These are phyloP conservation scores for Ciborinia camelliae DNA, from an alignment of 2,329 filamentous ascomycete genomes.

Conservation along the genomic window DNA sequence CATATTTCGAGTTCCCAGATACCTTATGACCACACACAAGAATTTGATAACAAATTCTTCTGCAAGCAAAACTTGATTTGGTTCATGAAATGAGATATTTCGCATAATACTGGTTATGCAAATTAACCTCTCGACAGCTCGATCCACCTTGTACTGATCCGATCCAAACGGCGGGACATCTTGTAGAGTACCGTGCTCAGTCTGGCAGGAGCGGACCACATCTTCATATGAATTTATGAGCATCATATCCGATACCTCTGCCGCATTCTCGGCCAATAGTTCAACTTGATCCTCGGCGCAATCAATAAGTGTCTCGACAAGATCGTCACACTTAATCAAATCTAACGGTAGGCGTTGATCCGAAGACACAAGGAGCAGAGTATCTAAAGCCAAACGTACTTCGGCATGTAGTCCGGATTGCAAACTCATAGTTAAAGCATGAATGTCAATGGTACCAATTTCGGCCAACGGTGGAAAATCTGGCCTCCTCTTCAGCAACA, in stretches of 20 bases:
- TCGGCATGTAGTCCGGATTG: slow-evolving; percentile 88
- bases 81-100: slow-evolving; percentile 82
- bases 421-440: slow-evolving; percentile 82
- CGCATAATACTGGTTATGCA: slow-evolving; percentile 90
- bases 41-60: slow-evolving; percentile 78
- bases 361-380: slow-evolving; percentile 64
- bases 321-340: slow-evolving; percentile 75
- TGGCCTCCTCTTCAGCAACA: slow-evolving; percentile 66
- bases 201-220: slow-evolving; percentile 71
- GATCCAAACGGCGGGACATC: slow-evolving; percentile 73
- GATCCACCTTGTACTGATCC: slow-evolving; percentile 75
- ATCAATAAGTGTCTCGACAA: slow-evolving; percentile 83
- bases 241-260: slow-evolving; percentile 83
- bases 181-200: slow-evolving; percentile 69
- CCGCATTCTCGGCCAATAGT: slow-evolving; percentile 75
- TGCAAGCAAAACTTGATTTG: slow-evolving; percentile 73
- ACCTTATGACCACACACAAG: slow-evolving; percentile 76
- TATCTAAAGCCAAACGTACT: slow-evolving; percentile 85
- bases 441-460: slow-evolving; percentile 84
- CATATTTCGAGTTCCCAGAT: slow-evolving; percentile 85
- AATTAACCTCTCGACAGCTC: slow-evolving; percentile 80
- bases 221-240: slow-evolving; percentile 85
- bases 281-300: slow-evolving; percentile 89
- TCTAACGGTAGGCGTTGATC: slow-evolving; percentile 60
- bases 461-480: slow-evolving; percentile 72